Base-by-base conservation (phyloP, 2,329 filamentous ascomycete species). In the Nothomitra cinnamomea region DNA sequence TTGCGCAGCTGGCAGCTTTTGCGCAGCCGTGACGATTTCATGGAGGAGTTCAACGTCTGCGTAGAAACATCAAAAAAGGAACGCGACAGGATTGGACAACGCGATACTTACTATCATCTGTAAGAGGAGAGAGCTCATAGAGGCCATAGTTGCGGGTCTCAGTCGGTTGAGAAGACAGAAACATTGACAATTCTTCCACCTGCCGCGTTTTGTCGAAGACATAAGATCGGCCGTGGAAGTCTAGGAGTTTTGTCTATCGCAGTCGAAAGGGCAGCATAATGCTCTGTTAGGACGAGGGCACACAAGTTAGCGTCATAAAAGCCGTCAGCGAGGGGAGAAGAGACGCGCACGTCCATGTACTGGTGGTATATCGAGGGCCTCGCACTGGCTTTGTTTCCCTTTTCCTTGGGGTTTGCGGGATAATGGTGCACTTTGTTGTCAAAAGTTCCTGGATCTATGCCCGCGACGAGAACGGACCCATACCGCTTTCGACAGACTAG, bases 1-100 rank as follows among this genome's bases (percentile, higher is more conserved):
- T 60, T 83, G 77, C 50, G 75, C 74, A 54, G 81, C 76, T 1
- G 78, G 72, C 28, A 85, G 74, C 41, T 77, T 70, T 67, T 89
- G 79, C 43, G 86, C 88, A 60, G 76, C 74, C 56, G 73, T 71
- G 61, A 94, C 81, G 61, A 95, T 85, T 55, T 83, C 75, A 66
- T 87, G 83, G 55, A 95, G 74, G 57, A 87, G 75, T 57, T 78
- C 76, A 65, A 95, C 85, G 70, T 94, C 89, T 88, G 54, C 47
- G 53, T 45, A 52, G 22, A 40, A 35, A 12, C n/a, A 35, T 28
- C 35, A 35, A 24, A 35, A 32, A 36, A 35, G 19, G 19, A 25
- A 35, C 21, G 42, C 38, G 25, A 36, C 13, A 35, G 8, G 4
- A 50, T 15, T 13, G 35, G 6, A 2, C 12, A 47, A 47, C 24